Conservation (phyloP, 805 yeast species). For the Suhomyces sp. region DNA sequence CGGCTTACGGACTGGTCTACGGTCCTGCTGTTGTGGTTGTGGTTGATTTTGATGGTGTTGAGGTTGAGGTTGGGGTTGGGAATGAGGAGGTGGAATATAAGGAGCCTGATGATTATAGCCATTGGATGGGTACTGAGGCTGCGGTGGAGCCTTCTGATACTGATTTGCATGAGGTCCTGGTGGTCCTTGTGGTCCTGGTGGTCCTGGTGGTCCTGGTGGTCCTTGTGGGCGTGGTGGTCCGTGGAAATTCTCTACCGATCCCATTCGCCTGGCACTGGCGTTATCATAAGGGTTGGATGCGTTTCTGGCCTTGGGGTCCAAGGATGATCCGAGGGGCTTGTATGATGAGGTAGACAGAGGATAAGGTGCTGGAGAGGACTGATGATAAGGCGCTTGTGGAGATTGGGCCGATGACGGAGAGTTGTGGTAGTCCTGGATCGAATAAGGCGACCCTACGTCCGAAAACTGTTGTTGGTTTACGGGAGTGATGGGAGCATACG, state of each 20-base stretch:
- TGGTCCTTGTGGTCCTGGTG: no score
- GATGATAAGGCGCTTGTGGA: constrained; percentile 1
- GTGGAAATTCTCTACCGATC: constrained; percentile 3
- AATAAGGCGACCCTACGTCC: constrained; percentile 9
- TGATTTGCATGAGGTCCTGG: no score
- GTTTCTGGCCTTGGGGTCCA: no score
- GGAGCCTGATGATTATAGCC: constrained; percentile 3
- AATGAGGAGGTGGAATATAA: constrained; percentile 1
- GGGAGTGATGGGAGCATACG: constrained; percentile 7
- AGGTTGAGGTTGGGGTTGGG: background rate
- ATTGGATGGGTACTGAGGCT: constrained; percentile 2
- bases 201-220: no score
- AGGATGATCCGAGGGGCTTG: no score
- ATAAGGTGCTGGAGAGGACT: no score
- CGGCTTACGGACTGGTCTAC: constrained; percentile 2
- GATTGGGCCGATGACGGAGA: no score
- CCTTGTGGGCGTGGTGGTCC: constrained; percentile 1
- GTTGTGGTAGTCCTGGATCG: constrained; percentile 10
- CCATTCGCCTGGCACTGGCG: constrained; percentile 1
- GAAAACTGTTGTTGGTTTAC: constrained; percentile 7
- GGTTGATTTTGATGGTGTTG: background rate
- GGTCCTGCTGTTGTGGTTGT: constrained; percentile 4
- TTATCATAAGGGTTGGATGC: no score
- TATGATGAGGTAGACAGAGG: background rate
- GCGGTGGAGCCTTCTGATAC: background rate